A percentile compares a stretch with the other conserved stretches of the same genome.
These are phyloP conservation scores for Pseudisothecium myosuroides DNA, from an alignment of 225 moss, liverwort and hornwort species.

Conservation along the genomic window DNA sequence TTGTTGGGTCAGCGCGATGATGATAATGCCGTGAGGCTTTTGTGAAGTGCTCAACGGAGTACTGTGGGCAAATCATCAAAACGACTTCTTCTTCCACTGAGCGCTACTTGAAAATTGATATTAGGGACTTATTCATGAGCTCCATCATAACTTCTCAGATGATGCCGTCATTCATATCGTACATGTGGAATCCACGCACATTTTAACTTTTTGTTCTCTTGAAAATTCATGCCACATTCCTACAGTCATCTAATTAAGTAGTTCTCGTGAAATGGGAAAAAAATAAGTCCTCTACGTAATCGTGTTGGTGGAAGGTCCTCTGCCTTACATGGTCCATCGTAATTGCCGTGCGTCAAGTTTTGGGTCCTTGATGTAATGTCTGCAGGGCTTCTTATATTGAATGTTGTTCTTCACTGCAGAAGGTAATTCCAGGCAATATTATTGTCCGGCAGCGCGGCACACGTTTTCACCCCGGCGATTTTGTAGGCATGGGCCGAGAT, in stretches of 20 bases:
- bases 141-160: background rate
- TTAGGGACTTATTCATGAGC: background rate
- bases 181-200: too few relatives aligned
- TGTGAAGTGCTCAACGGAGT: background rate
- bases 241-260: background rate
- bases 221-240: background rate
- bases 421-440: constrained; percentile 70
- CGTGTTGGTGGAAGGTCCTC: background rate
- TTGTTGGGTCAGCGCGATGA: background rate
- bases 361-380: background rate
- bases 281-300: background rate
- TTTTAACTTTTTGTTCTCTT: background rate
- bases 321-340: background rate
- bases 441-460: constrained; percentile 80
- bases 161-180: background rate
- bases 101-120: background rate
- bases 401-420: constrained; percentile 19
- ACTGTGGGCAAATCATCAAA: background rate
- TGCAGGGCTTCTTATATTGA: background rate
- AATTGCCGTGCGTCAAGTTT: background rate
- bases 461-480: constrained; percentile 68
- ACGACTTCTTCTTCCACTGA: constrained; percentile 4
- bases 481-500: constrained; percentile 71
- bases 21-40: background rate
- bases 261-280: background rate